Conservation (phyloP, 2,329 filamentous ascomycete genomes). For the Didymella sp. region DNA sequence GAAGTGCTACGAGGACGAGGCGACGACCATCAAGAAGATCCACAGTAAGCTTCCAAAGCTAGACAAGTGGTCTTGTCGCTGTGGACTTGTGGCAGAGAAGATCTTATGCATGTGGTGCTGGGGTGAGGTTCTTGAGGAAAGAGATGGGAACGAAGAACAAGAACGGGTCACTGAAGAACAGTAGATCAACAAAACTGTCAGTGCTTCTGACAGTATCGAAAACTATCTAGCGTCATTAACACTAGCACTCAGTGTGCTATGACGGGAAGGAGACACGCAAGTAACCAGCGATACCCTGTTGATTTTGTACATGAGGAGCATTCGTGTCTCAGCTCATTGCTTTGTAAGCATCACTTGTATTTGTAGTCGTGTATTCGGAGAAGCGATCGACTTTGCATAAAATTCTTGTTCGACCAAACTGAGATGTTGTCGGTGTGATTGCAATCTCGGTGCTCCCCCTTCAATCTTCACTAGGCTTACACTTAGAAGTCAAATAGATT, state of each 20-base stretch:
- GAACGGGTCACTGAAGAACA: neutral
- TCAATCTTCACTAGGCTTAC: no score
- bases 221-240: no score
- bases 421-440: no score
- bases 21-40: neutral
- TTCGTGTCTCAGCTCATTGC: neutral
- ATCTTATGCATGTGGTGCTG: constrained; percentile 20
- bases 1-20: constrained; percentile 21
- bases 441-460: no score
- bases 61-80: neutral
- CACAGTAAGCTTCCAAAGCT: neutral
- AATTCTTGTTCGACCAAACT: no score
- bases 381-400: no score
- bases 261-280: no score
- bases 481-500: no score
- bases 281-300: neutral
- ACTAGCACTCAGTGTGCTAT: no score
- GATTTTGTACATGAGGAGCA: neutral
- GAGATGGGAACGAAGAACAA: neutral
- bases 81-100: neutral
- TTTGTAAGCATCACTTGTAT: neutral
- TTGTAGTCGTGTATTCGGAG: neutral
- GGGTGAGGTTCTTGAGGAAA: constrained; percentile 8
- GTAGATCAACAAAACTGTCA: neutral
- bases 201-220: no score